Base-by-base conservation (phyloP, 331 rosid genomes). In the Quercus lobata region DNA sequence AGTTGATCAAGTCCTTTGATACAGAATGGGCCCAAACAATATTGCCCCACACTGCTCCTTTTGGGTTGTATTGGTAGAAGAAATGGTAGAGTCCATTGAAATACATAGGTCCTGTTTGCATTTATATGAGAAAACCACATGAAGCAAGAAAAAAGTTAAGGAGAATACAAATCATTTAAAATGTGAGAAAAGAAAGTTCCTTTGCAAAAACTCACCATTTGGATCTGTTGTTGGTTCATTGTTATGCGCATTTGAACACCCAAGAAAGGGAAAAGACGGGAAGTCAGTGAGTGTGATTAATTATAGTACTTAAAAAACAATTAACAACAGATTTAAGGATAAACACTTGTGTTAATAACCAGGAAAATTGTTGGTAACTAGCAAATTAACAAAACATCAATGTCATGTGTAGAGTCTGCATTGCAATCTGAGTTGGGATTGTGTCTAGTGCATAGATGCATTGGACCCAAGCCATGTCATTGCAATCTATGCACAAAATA, bases 21-120 rank as follows among this genome's bases (percentile, higher is more conserved):
- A 88, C 75, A 4, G 92, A 77, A 57, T 88, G 90, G 7, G 92
- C 92, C 92, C 92, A 88, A 49, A 86, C 90, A 4, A 88, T 88
- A 76, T 88, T 88, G 0, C 92, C 92, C 92, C 92, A 88, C 8
- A 86, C 90, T 0, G 92, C 72, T 1, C 92, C 92, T 0, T 86
- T 79, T 1, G 92, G 92, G 19, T 88, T 88, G 80, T 84, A 88
- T 9, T 88, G 92, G 35, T 88, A 88, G 81, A 88, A 88, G 0
- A 88, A 21, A 57, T 88, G 88, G 74, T 88, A 86, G 35, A 11
- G 0, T 77, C 90, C 92, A 1, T 82, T 84, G 68, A 63, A 86
- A 32, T 41, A 79, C 90, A 88, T 83, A 2, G 92, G 92, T 49
- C 85, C 91, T 88, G 49, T 70, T 75, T 4, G 2, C 30, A 70